phyloP scores from a whole-genome alignment of 1,284 basidiomycete genomes.

The Ganoderma resinaceum region DNA sequence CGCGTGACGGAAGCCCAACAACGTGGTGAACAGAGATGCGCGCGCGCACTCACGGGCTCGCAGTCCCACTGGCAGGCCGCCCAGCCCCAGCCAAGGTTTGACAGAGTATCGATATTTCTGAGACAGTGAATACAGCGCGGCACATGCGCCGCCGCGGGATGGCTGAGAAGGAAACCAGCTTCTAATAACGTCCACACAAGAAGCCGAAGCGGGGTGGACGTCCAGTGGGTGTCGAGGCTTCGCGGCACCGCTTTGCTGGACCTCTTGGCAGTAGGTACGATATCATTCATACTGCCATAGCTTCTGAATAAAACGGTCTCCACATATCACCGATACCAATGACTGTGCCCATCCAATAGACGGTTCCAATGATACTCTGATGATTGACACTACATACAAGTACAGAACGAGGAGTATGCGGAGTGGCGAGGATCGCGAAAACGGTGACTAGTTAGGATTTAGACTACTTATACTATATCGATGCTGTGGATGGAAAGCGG shows the following conservation, averaged over 20 bases:
- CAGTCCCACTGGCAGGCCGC: no score
- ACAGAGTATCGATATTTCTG: not conserved
- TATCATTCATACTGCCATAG: not conserved
- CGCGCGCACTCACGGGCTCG: not conserved
- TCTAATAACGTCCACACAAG: not conserved
- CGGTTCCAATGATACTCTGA: no score
- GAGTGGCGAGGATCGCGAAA: not conserved
- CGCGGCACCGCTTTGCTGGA: not conserved
- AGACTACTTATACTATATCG: not conserved
- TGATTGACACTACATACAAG: not conserved
- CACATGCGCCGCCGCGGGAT: not conserved
- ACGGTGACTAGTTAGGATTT: not conserved
- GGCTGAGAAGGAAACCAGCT: not conserved
- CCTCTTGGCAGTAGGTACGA: not conserved
- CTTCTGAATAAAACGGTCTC: not conserved
- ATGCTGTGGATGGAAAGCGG: not conserved
- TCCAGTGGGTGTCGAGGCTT: not conserved
- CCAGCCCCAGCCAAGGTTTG: no score
- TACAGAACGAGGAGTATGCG: not conserved
- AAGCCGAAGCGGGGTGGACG: not conserved
- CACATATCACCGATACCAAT: not conserved
- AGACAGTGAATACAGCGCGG: not conserved
- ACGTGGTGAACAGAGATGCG: not conserved
- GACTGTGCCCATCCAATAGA: not conserved
- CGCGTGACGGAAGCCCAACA: not conserved